Evolutionary conservation across 306 rosid species (phyloP), one percentile per base, ranked within the genome.

Genomic region (Argentina anserina): DNA sequence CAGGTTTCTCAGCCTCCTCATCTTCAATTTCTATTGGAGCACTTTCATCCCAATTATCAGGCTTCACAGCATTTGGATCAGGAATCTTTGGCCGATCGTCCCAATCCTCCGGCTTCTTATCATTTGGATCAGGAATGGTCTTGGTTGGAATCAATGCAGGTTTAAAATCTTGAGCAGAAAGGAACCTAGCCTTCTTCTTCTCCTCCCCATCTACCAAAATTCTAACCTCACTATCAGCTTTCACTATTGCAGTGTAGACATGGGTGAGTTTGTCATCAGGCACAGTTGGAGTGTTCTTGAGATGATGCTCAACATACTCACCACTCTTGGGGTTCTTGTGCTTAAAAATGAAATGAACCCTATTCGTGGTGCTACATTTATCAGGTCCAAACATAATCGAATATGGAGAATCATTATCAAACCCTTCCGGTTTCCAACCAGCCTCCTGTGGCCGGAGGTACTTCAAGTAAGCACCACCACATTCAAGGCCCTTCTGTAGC

Each of bases 1-100:
- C 97, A 21, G 96, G 98, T 78, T 91, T 94, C 86, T 69, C 95
- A 50, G 95, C 98, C 29, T 94, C 97, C 77, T 76, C 95, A 76
- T 94, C 98, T 28, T 42, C 82, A 43, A 94, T 89, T 81, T 94
- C 97, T 84, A 88, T 67, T 67, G 98, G 94, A 45, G 98, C 98
- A 79, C 89, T 92, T 82, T 94, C 97, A 52, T 94, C 98, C 98
- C 98, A 94, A 62, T 91, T 96, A 72, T 94, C 98, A 52, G 98
- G 97, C 84, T 94, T 94, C 31, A 81, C 87, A 13, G 97, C 97
- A 76, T 65, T 53, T 29, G 92, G 85, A 71, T 94, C 98, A 0
- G 95, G 90, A 78, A 94, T 94, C 78, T 86, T 89, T 5, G 83
- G 88, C 72, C 94, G 75, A 75, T 94, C 97, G 6, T 94, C 98